Base-by-base conservation (phyloP, 2,329 filamentous ascomycete genomes). In the Botrytis deweyae region DNA sequence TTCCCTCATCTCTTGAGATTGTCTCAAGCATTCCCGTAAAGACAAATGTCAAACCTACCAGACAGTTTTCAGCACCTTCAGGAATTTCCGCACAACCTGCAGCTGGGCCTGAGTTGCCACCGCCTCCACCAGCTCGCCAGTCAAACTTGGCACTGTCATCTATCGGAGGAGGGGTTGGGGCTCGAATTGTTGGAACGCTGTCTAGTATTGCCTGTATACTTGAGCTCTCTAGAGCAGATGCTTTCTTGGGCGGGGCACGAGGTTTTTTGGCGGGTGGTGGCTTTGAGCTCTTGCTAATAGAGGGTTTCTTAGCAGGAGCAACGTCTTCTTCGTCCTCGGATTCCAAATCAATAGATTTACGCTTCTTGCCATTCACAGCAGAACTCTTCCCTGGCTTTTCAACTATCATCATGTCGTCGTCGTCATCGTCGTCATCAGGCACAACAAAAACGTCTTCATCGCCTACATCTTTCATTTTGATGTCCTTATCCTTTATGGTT, bases 1-100 rank as follows among this genome's bases (percentile, higher is more conserved):
- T 91, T 1, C 90, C 95, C 78, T 97, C 94, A 9, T 97, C 94
- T 75, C 96, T 90, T 63, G 92, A 91, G 73, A 98, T 88, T 0
- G 89, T 91, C 75, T 93, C 88, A 58, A 98, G 85, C 38, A 98
- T 87, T 38, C 96, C 96, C 0, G 97, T 99, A 79, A 99, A 99
- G 42, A 99, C 96, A 80, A 99, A 99, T 0, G 90, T 92, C 72
- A 98, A 86, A 0, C 97, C 96, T 72, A 91, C 91, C 73, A 99
- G 88, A 81, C 96, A 99, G 78, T 98, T 97, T 18, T 96, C 93
- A 70, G 91, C 90, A 12, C 96, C 96, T 33, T 89, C 88, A 0
- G 96, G 96, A 68, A 98, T 84, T 25, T 97, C 93, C 44, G 86
- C 89, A 16, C 87, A 84, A 18, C 89, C 90, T 36, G 88, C 86